Evolutionary conservation across 257 asterid genomes (phyloP).

Genomic region (Solanum medicagineum): DNA sequence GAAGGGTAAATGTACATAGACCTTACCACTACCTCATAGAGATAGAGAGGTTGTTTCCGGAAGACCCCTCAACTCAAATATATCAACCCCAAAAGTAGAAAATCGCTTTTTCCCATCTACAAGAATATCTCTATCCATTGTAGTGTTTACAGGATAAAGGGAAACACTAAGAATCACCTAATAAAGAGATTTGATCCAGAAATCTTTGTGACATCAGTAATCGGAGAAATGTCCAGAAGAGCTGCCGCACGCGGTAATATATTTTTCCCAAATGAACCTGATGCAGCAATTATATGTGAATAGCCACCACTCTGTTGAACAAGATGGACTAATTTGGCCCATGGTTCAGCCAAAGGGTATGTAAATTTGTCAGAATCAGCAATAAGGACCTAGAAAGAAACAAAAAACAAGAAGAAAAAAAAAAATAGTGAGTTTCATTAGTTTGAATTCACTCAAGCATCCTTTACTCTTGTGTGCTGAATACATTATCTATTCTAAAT

Average conservation of each 20-base stretch:
- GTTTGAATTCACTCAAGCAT: background rate
- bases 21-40: too few species aligned
- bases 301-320: conserved; percentile 68
- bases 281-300: conserved; percentile 72
- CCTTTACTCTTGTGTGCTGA: background rate
- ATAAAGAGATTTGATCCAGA: conserved; percentile 56
- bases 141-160: background rate
- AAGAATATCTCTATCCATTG: background rate
- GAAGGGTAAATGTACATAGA: too few species aligned
- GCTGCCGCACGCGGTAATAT: conserved; percentile 97
- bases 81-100: too few species aligned
- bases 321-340: conserved; percentile 72
- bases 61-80: too few species aligned
- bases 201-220: conserved; percentile 73
- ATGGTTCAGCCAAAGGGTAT: conserved; percentile 78
- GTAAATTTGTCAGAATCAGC: conserved; percentile 79
- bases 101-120: background rate
- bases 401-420: background rate
- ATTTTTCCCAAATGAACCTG: conserved; percentile 92
- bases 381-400: conserved; percentile 51
- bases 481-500: background rate
- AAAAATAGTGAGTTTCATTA: background rate
- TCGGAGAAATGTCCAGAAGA: conserved; percentile 83
- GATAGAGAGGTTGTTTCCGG: too few species aligned
- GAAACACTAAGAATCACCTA: conserved; percentile 37